Conservation (phyloP, 2,329 filamentous ascomycete species). For the Colletotrichum gigasporum region DNA sequence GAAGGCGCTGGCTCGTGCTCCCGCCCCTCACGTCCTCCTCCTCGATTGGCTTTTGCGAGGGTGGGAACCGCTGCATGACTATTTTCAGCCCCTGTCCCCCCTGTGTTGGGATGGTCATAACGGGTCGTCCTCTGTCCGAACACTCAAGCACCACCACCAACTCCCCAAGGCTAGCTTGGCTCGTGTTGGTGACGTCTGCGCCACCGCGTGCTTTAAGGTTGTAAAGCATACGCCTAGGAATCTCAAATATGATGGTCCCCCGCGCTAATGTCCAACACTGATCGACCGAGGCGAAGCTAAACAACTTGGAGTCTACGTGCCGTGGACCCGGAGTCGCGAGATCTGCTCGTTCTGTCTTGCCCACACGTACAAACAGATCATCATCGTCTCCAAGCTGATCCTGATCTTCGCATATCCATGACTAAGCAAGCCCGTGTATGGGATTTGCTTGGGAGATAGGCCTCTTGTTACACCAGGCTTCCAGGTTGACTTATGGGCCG, state of each 20-base stretch:
- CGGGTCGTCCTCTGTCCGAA: constrained; percentile 8
- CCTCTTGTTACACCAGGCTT: not conserved
- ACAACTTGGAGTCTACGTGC: not conserved
- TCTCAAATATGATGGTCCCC: constrained; percentile 1
- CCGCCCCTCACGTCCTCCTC: not conserved
- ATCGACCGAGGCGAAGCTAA: constrained; percentile 10
- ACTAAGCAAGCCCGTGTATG: not conserved
- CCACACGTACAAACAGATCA: not conserved
- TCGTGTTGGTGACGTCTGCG: not conserved
- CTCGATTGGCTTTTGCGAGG: not conserved
- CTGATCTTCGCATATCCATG: not conserved
- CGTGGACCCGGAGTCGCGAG: not conserved
- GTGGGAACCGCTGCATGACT: constrained; percentile 12
- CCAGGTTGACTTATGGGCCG: not conserved
- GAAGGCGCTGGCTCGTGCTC: constrained; percentile 10
- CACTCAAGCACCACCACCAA: not conserved
- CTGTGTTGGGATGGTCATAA: constrained; percentile 14
- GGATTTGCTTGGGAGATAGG: not conserved
- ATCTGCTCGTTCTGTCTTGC: not conserved
- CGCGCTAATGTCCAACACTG: not conserved
- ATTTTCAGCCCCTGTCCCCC: constrained; percentile 1
- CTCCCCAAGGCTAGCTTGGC: not conserved
- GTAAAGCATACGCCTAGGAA: not conserved
- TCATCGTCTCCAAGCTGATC: not conserved
- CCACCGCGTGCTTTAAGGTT: not conserved